phyloP scores from a whole-genome alignment of 768 basidiomycete genomes.

The Hirschioporus abietinus region DNA sequence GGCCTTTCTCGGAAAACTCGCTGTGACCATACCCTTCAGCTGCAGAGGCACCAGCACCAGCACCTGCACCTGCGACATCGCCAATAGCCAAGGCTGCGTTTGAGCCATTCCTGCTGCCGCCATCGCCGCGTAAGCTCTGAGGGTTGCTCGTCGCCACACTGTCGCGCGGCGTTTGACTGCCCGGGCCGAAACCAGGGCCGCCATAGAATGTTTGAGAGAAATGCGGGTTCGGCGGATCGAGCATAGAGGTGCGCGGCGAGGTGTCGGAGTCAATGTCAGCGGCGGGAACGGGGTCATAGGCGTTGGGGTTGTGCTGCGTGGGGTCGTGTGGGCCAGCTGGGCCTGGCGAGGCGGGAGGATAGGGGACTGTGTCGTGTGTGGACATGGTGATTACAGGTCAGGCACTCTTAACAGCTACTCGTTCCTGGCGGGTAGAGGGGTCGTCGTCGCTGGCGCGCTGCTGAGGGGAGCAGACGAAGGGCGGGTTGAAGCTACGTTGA shows the following conservation, averaged over 20 bases:
- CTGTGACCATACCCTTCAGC: background rate
- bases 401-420: background rate
- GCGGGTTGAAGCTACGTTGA: background rate
- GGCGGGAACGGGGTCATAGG: background rate
- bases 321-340: background rate
- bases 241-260: background rate
- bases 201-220: background rate
- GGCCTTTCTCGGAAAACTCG: background rate
- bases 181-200: background rate
- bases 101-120: background rate
- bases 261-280: background rate
- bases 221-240: background rate
- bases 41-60: background rate
- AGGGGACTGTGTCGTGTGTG: background rate
- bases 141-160: slow-evolving; percentile 1
- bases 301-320: background rate
- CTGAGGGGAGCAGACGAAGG: background rate
- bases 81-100: background rate
- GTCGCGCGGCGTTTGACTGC: background rate
- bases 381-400: background rate
- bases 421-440: background rate
- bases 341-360: background rate
- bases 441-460: background rate
- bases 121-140: background rate
- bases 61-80: too few species aligned